A percentile compares a stretch with the other conserved stretches of the same genome.
These are phyloP conservation scores for Wallacemonas sp. DNA, from an alignment of 208 protist species.

Conservation along the genomic window DNA sequence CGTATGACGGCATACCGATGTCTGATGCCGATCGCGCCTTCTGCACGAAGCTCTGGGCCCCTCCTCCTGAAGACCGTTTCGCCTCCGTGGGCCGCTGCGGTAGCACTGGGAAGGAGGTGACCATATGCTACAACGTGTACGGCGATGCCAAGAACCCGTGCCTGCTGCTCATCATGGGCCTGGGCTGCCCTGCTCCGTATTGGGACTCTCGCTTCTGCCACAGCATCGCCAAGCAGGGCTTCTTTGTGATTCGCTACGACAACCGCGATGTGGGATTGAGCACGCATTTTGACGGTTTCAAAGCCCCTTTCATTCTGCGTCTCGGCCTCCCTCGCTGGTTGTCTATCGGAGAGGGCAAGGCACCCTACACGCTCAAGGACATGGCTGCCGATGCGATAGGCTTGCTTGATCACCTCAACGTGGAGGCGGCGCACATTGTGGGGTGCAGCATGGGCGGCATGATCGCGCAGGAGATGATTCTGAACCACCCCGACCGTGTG, in stretches of 20 bases:
- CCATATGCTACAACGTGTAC: constrained; percentile 42
- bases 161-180: constrained; percentile 40
- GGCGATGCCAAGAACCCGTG: constrained; percentile 27
- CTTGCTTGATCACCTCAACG: constrained; percentile 29
- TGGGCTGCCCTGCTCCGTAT: constrained; percentile 15
- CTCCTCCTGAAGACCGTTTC: constrained; percentile 15
- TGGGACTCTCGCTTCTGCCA: constrained; percentile 40
- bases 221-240: constrained; percentile 25
- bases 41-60: constrained; percentile 14
- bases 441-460: constrained; percentile 46
- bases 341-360: constrained; percentile 12
- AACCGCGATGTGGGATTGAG: constrained; percentile 39
- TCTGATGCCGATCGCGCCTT: background rate
- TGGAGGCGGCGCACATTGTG: constrained; percentile 34
- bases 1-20: background rate
- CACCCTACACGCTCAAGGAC: constrained; percentile 36
- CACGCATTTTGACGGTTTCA: constrained; percentile 24
- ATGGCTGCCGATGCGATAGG: constrained; percentile 37
- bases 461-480: constrained; percentile 41
- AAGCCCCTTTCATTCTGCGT: constrained; percentile 17
- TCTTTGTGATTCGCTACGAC: constrained; percentile 49
- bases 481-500: constrained; percentile 28
- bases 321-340: constrained; percentile 18
- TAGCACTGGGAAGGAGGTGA: constrained; percentile 27
- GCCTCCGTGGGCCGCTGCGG: constrained; percentile 28